Percentiles rank a stretch among this genome's conserved stretches.
These are phyloP conservation scores for Epichloe sylvatica DNA, from an alignment of 2,329 filamentous ascomycete genomes.

Conservation along the genomic window DNA sequence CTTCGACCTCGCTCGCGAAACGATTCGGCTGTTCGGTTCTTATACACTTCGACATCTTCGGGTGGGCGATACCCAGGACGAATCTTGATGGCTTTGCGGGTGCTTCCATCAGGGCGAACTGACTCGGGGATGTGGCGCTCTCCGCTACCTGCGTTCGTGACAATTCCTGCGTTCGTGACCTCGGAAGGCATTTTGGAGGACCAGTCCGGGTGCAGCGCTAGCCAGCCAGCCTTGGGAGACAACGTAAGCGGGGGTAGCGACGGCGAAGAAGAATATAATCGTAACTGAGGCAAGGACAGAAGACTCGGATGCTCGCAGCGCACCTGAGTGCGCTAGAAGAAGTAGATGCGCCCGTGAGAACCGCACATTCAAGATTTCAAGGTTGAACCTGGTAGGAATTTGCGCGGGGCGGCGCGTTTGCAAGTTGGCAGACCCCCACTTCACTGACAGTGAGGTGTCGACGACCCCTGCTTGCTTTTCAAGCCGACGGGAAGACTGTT, in stretches of 20 bases:
- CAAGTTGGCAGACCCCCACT: background rate
- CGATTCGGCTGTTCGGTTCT: constrained; percentile 74
- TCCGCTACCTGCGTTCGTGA: constrained; percentile 61
- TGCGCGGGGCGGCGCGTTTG: background rate
- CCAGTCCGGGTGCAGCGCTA: background rate
- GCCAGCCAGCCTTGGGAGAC: background rate
- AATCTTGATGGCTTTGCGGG: constrained; percentile 88
- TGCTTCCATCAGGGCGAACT: constrained; percentile 70
- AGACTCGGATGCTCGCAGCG: background rate
- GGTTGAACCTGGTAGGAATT: background rate
- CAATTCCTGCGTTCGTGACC: constrained; percentile 55
- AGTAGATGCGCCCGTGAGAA: background rate
- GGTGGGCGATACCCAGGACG: constrained; percentile 85
- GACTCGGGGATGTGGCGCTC: constrained; percentile 84
- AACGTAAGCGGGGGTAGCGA: no score
- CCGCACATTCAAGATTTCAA: background rate
- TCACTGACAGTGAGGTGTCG: background rate
- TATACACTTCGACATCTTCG: constrained; percentile 93
- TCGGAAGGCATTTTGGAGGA: constrained; percentile 30
- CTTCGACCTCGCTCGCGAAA: constrained; percentile 61
- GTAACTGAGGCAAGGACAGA: background rate
- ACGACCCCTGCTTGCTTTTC: no score
- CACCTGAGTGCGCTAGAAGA: background rate
- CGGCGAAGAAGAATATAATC: background rate
- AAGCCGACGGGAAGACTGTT: no score